Evolutionary conservation across 83 land plant species (phyloP).

Genomic region (Diphasiastrum complanatum): DNA sequence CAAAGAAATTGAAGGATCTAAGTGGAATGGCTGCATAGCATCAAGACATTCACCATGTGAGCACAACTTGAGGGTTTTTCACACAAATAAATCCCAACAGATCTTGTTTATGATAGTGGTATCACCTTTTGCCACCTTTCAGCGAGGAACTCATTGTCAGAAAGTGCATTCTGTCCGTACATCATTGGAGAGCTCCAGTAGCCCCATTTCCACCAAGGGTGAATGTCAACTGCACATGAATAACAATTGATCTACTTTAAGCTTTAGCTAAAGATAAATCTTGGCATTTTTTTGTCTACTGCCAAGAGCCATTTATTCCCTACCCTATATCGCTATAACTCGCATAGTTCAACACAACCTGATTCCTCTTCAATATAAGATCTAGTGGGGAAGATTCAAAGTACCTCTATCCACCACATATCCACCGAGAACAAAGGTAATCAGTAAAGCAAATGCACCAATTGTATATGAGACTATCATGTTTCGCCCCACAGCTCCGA

Average conservation of each 20-base stretch:
- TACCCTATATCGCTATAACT: too few relatives aligned
- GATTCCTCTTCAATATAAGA: too few relatives aligned
- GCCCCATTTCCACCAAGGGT: conserved; percentile 18
- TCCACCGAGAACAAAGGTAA: conserved; percentile 3
- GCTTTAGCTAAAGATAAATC: too few relatives aligned
- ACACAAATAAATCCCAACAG: not conserved
- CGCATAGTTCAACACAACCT: too few relatives aligned
- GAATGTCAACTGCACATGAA: conserved; percentile 13
- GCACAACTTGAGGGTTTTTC: not conserved
- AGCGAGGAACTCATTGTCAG: conserved; percentile 16
- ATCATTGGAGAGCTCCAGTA: conserved; percentile 18
- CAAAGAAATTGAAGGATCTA: not conserved
- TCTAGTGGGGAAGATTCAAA: too few relatives aligned
- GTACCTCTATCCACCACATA: conserved; percentile 10
- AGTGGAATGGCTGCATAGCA: not conserved
- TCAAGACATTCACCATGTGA: not conserved
- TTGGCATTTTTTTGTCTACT: too few relatives aligned
- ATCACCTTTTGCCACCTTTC: conserved; percentile 11
- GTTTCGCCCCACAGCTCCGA: conserved; percentile 1
- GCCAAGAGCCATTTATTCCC: too few relatives aligned
- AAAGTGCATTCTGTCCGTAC: conserved; percentile 9
- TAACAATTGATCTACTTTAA: too few relatives aligned
- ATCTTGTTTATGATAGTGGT: not conserved
- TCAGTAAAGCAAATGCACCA: conserved; percentile 2
- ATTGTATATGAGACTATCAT: not conserved